These are phyloP conservation scores for Suillus spraguei DNA, from an alignment of 768 basidiomycete species.

Conservation along the genomic window DNA sequence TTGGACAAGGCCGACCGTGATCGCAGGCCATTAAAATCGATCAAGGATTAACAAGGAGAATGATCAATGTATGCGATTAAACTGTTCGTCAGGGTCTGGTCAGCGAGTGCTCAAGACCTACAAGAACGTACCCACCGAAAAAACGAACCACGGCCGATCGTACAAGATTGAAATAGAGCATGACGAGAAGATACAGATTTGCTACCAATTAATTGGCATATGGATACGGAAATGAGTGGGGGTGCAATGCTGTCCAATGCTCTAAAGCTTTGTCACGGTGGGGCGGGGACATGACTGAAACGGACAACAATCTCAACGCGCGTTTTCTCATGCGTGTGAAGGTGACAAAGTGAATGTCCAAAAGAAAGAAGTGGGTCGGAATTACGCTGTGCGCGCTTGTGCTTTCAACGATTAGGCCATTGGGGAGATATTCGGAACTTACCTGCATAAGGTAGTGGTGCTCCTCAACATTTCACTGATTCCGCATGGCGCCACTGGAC, in stretches of 20 bases:
- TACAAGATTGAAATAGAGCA: background rate
- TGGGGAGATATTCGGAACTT: background rate
- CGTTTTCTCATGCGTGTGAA: conserved; percentile 2
- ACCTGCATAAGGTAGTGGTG: background rate
- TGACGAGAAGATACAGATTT: background rate
- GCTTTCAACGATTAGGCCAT: background rate
- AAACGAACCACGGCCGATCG: background rate
- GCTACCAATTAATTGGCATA: background rate
- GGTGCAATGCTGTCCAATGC: background rate
- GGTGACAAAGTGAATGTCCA: background rate
- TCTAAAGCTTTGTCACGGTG: background rate
- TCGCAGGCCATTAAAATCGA: background rate
- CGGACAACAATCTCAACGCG: background rate
- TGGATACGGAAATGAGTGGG: background rate
- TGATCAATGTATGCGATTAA: conserved; percentile 2
- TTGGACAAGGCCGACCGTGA: conserved; percentile 1
- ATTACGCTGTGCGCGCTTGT: background rate
- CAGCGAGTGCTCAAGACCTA: background rate
- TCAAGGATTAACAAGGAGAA: conserved; percentile 1
- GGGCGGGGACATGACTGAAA: background rate
- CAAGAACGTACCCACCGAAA: conserved; percentile 3
- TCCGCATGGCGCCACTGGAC: conserved; percentile 19
- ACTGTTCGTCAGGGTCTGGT: background rate
- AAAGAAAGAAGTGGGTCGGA: background rate
- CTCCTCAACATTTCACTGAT: conserved; percentile 29